Evolutionary conservation across 1,284 basidiomycete genomes (phyloP), one percentile per base, ranked within the genome.

Genomic region (Schizophyllum commune): DNA sequence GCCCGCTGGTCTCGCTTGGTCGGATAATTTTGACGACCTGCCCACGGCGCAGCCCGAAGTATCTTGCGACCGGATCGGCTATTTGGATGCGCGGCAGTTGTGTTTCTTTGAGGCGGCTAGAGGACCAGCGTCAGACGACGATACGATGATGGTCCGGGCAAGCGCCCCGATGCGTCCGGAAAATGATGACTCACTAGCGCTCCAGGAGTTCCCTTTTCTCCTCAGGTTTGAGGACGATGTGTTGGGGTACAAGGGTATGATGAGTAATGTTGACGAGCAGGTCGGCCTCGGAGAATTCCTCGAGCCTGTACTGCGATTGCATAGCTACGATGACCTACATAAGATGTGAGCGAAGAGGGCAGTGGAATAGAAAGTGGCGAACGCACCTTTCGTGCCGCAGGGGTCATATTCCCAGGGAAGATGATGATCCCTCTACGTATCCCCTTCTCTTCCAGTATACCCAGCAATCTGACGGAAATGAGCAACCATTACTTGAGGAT

Each of bases 11-110:
- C 80, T 99, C 97, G 73, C 92, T 95, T 22, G 95, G 92, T 70
- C 97, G 82, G 63, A 92, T 99, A 68, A 99, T 99, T 80, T 98
- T 98, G 73, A 99, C 97, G 51, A 99, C 97, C 74, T 98, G 94
- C 21, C 96, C 96, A 64, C 97, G 83, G 70, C 88, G 84, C 63
- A 99, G 83, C 58, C 97, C 97, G 77, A 98, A 99, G 75, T 99
- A 99, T 65, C 95, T 85, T 51, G 96, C 95, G 13, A 99, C 96
- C 5, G 97, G 97, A 75, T 99, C 97, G 19, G 88, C 88, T 60
- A 97, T 75, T 76, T 98, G 96, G 68, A 99, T 99, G 47, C 97
- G 89, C 58, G 97, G 97, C 63, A 99, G 81, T 72, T 99, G 97
- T 0, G 96, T 98, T 71, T 99, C 97, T 74, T 98, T 98, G 65